These are phyloP conservation scores for Urtica urens DNA, from an alignment of 306 rosid genomes.

Conservation along the genomic window DNA sequence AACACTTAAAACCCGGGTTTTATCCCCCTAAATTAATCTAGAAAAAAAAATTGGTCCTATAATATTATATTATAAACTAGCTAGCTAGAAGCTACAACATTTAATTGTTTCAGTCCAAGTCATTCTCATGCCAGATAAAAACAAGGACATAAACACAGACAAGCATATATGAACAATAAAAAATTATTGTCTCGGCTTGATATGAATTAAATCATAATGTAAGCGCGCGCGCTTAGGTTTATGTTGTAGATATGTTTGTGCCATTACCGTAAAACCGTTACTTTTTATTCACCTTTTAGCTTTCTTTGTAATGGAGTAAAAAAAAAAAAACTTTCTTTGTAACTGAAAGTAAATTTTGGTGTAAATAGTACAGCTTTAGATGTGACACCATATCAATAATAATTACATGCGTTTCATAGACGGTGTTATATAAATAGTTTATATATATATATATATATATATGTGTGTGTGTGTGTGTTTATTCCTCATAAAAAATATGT, in stretches of 20 bases:
- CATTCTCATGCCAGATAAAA: slow-evolving; percentile 3
- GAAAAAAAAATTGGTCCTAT: no score
- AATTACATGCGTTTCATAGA: background rate
- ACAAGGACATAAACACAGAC: slow-evolving; percentile 11
- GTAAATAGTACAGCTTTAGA: background rate
- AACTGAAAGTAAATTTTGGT: slow-evolving; percentile 11
- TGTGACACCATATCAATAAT: background rate
- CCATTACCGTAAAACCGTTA: slow-evolving; percentile 27
- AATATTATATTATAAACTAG: no score
- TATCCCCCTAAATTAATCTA: background rate
- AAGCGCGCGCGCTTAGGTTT: no score
- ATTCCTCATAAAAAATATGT: no score
- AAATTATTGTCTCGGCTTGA: slow-evolving; percentile 1
- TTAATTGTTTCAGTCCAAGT: background rate
- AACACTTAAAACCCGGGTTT: slow-evolving; percentile 19
- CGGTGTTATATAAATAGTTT: no score
- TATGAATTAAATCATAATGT: background rate
- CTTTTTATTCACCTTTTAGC: slow-evolving; percentile 1
- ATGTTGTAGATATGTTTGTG: slow-evolving; percentile 12
- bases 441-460: background rate
- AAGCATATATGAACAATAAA: slow-evolving; percentile 17
- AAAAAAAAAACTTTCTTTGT: slow-evolving; percentile 8
- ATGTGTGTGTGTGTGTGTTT: background rate
- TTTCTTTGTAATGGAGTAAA: no score
- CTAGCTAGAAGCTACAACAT: no score